A percentile compares a stretch with the other conserved stretches of the same genome.
Evolutionary conservation across 208 protist genomes (phyloP).

Genomic region (Acanthamoeba triangularis): DNA sequence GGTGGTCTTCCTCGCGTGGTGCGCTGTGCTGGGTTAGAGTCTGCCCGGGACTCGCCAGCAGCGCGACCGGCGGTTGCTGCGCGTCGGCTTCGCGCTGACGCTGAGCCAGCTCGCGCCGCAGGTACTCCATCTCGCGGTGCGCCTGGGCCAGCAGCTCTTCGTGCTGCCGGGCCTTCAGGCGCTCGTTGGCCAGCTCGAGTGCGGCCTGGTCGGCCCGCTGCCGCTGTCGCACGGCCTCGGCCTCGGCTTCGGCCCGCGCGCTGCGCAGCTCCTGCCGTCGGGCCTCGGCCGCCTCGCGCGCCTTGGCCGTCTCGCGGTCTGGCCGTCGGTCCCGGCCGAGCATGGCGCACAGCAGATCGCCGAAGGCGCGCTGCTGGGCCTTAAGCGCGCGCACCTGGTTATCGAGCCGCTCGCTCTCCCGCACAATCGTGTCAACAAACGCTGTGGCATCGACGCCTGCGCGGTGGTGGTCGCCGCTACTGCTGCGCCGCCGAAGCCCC

Average conservation of each 20-base stretch:
- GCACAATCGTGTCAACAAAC: constrained; percentile 4
- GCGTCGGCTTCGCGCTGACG: background rate
- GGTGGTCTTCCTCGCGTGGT: too few relatives aligned
- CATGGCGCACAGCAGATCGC: constrained; percentile 19
- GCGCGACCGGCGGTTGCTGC: background rate
- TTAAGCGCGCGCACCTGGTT: background rate
- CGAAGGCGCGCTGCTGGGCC: background rate
- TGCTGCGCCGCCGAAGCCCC: background rate
- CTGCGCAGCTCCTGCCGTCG: background rate
- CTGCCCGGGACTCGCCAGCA: background rate
- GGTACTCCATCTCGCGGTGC: background rate
- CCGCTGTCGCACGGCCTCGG: background rate
- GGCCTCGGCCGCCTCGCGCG: background rate
- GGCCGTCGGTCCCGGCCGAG: background rate
- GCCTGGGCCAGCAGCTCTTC: background rate
- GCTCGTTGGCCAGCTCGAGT: background rate
- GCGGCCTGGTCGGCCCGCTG: background rate
- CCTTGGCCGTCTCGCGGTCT: background rate
- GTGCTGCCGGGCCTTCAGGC: background rate
- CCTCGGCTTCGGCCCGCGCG: background rate
- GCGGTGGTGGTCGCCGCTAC: too few relatives aligned
- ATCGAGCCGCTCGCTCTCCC: constrained; percentile 18
- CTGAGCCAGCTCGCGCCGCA: background rate
- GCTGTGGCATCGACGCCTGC: background rate
- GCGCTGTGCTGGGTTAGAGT: too few relatives aligned